phyloP scores from a whole-genome alignment of 345 rosid genomes.

The Isatis tinctoria region DNA sequence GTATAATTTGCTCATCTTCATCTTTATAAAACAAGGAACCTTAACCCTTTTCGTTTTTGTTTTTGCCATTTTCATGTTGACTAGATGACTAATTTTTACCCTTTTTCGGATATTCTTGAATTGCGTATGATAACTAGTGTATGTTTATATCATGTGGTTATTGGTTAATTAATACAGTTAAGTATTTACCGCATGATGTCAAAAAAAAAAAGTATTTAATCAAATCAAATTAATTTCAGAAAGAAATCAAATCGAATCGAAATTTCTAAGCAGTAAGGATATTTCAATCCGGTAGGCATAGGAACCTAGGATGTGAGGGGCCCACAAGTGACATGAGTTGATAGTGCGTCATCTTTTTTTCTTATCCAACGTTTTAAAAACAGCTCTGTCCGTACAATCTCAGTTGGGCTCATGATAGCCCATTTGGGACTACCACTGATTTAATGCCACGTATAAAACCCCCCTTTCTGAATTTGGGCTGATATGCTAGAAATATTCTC shows the following conservation, averaged over 20 bases:
- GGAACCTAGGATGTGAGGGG: neutral
- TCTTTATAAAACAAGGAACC: neutral
- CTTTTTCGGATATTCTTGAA: neutral
- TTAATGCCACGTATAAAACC: neutral
- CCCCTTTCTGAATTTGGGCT: neutral
- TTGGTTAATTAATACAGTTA: neutral
- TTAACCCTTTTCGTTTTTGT: neutral
- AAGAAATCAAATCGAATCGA: neutral
- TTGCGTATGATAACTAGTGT: neutral
- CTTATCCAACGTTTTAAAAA: conserved; percentile 16
- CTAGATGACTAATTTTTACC: neutral
- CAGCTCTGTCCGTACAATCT: conserved; percentile 8
- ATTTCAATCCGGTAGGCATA: neutral
- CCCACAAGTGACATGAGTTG: conserved; percentile 3
- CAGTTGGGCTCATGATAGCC: conserved; percentile 25
- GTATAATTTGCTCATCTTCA: conserved; percentile 26
- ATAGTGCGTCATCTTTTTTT: neutral
- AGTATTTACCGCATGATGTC: neutral
- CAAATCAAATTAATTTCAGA: neutral
- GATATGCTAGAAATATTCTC: conserved; percentile 11
- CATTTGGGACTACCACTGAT: neutral
- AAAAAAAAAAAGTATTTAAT: neutral
- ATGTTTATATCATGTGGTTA: neutral
- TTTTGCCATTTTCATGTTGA: neutral
- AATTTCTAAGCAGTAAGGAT: neutral